These are phyloP conservation scores for Claviceps arundinis DNA, from an alignment of 2,329 filamentous ascomycete species.

Conservation along the genomic window DNA sequence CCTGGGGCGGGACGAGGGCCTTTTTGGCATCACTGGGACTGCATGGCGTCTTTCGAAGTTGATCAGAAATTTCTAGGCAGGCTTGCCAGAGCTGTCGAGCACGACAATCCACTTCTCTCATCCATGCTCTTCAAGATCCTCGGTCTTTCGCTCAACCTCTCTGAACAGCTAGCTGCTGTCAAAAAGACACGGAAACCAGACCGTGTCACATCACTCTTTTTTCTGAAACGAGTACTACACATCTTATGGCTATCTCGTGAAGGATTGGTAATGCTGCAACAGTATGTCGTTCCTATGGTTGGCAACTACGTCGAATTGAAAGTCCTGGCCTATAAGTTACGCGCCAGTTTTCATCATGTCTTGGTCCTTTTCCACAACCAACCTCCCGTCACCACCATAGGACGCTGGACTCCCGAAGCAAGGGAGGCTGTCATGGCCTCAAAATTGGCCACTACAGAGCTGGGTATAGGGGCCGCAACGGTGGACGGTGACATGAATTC, in stretches of 20 bases:
- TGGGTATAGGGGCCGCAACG: conserved; percentile 34
- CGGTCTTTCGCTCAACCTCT: conserved; percentile 78
- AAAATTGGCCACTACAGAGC: conserved; percentile 21
- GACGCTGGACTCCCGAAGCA: conserved; percentile 35
- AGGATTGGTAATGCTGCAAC: conserved; percentile 75
- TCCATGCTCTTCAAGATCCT: conserved; percentile 81
- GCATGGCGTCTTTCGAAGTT: conserved; percentile 91
- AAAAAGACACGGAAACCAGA: conserved; percentile 76
- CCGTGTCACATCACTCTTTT: conserved; percentile 61
- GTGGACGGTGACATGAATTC: conserved; percentile 27
- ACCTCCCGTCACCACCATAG: conserved; percentile 56
- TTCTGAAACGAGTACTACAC: conserved; percentile 69
- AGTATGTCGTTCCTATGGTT: conserved; percentile 77
- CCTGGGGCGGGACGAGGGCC: background rate
- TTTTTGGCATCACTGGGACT: conserved; percentile 5
- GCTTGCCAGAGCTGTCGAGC: conserved; percentile 67
- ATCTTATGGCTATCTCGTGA: conserved; percentile 94
- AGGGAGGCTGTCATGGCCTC: conserved; percentile 22
- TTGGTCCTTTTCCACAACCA: conserved; percentile 94
- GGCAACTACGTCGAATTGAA: conserved; percentile 69
- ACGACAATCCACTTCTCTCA: conserved; percentile 66
- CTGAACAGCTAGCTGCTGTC: conserved; percentile 68
- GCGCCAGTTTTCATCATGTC: conserved; percentile 91
- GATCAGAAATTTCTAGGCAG: conserved; percentile 94
- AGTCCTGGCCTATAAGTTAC: conserved; percentile 80